Evolutionary conservation across 2,329 filamentous ascomycete genomes (phyloP).

Genomic region (Cercospora sp.): DNA sequence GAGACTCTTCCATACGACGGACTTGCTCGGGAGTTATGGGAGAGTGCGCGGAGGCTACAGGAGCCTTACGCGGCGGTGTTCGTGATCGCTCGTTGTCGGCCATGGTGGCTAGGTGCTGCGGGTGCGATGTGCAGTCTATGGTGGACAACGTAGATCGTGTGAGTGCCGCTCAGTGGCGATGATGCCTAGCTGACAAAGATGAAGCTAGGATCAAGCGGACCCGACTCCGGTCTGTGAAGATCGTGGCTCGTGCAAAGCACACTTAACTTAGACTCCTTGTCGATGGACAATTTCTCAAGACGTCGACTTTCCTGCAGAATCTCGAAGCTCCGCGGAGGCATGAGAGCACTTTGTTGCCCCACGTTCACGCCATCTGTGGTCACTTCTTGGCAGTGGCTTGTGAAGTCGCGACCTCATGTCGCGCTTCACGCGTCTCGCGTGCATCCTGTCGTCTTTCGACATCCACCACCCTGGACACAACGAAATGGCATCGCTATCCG

Average conservation of each 20-base stretch:
- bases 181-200: slow-evolving; percentile 7
- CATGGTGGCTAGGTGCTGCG: slow-evolving; percentile 28
- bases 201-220: not conserved
- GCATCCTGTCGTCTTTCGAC: not conserved
- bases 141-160: not conserved
- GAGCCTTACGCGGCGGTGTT: slow-evolving; percentile 49
- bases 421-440: not conserved
- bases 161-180: slow-evolving; percentile 3
- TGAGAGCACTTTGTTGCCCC: not conserved
- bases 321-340: not conserved
- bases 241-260: not conserved
- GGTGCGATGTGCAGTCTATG: not conserved
- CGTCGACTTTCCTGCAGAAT: too few species aligned
- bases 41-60: slow-evolving; percentile 43
- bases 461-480: not conserved
- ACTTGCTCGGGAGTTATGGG: slow-evolving; percentile 63
- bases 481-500: not conserved
- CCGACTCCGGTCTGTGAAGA: not conserved
- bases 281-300: too few species aligned
- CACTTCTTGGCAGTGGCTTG: not conserved
- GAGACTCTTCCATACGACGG: slow-evolving; percentile 72
- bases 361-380: not conserved
- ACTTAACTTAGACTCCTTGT: too few species aligned
- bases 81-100: slow-evolving; percentile 43
- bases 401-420: not conserved